A percentile compares a stretch with the other conserved stretches of the same genome.
These are phyloP conservation scores for Sphenostylis stenocarpa DNA, from an alignment of 306 rosid species.

Conservation along the genomic window DNA sequence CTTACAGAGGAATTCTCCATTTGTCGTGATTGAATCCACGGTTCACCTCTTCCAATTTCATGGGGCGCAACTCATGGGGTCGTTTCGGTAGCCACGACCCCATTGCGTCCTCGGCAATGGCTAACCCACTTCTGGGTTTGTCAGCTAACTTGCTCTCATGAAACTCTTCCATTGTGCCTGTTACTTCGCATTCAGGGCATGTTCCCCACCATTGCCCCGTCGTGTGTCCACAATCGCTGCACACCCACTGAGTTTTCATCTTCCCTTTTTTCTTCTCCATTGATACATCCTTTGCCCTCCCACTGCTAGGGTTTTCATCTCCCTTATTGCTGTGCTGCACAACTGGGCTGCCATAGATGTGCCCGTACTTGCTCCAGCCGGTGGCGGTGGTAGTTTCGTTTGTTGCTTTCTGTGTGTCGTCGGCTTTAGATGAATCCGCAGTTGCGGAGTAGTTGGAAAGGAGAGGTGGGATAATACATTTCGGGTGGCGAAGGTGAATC, in stretches of 20 bases:
- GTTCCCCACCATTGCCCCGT: slow-evolving; percentile 80
- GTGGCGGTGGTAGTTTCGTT: neutral
- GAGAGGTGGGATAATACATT: slow-evolving; percentile 3
- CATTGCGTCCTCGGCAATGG: slow-evolving; percentile 49
- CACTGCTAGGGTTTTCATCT: slow-evolving; percentile 12
- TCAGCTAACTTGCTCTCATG: slow-evolving; percentile 33
- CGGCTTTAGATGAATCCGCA: neutral
- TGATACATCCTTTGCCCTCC: neutral
- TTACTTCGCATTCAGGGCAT: slow-evolving; percentile 51
- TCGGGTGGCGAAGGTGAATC: slow-evolving; percentile 35
- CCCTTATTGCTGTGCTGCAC: neutral
- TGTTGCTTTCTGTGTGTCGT: neutral
- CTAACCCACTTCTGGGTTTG: slow-evolving; percentile 36
- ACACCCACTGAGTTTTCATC: slow-evolving; percentile 64
- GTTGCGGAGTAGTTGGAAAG: neutral
- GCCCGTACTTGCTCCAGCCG: slow-evolving; percentile 53
- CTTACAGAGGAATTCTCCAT: slow-evolving; percentile 88
- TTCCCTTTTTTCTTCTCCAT: slow-evolving; percentile 44
- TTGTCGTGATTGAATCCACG: slow-evolving; percentile 47
- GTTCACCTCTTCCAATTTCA: slow-evolving; percentile 70
- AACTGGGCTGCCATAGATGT: slow-evolving; percentile 10
- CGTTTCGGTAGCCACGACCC: slow-evolving; percentile 64
- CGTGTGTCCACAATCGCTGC: slow-evolving; percentile 61
- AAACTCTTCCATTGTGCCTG: slow-evolving; percentile 54
- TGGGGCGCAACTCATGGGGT: slow-evolving; percentile 45